These are phyloP conservation scores for Nakazawaea sp. DNA, from an alignment of 805 yeast genomes.

Conservation along the genomic window DNA sequence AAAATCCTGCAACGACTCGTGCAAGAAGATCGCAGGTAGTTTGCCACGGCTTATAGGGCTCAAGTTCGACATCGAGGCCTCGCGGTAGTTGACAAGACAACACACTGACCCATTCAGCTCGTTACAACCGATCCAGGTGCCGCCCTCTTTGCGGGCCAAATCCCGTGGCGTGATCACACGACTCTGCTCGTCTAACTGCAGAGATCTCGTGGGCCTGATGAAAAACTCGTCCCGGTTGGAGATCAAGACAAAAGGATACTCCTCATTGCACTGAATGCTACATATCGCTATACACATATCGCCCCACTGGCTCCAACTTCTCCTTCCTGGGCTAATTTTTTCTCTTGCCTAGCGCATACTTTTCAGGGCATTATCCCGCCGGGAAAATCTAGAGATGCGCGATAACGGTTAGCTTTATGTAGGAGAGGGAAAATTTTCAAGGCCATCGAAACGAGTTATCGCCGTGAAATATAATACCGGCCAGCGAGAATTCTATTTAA, in stretches of 20 bases:
- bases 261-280: slow-evolving; percentile 67
- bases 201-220: slow-evolving; percentile 55
- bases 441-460: too few species aligned
- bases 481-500: too few species aligned
- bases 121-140: slow-evolving; percentile 87
- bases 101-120: slow-evolving; percentile 50
- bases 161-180: slow-evolving; percentile 64
- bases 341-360: too few species aligned
- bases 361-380: too few species aligned
- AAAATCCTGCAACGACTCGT: slow-evolving; percentile 23
- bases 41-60: slow-evolving; percentile 36
- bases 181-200: slow-evolving; percentile 25
- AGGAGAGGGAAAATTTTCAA: too few species aligned
- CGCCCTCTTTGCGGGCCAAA: slow-evolving; percentile 63
- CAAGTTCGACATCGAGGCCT: slow-evolving; percentile 20
- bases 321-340: too few species aligned
- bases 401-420: too few species aligned
- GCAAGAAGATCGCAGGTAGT: slow-evolving; percentile 33
- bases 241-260: slow-evolving; percentile 66
- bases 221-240: slow-evolving; percentile 89
- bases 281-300: slow-evolving; percentile 46
- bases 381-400: too few species aligned
- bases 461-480: too few species aligned
- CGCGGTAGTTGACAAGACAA: slow-evolving; percentile 70
- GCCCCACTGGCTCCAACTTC: too few species aligned